Evolutionary conservation across 164 flowering plant species (phyloP).

Genomic region (Nymphaea thermarum): DNA sequence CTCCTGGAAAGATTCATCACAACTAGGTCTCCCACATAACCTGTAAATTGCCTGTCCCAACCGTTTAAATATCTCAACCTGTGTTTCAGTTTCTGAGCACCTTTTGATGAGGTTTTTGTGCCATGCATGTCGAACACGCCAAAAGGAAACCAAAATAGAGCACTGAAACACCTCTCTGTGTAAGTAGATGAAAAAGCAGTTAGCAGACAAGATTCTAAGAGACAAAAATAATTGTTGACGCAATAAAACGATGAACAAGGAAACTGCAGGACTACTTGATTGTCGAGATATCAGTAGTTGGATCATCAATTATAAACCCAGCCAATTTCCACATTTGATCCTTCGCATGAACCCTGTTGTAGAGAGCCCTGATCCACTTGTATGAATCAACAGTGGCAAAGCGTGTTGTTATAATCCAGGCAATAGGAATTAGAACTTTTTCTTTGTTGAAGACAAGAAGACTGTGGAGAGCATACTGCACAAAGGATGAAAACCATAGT

Average conservation of each 20-base stretch:
- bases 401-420: slow-evolving; percentile 80
- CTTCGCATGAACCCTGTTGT: slow-evolving; percentile 64
- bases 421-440: slow-evolving; percentile 90
- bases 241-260: neutral
- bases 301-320: slow-evolving; percentile 86
- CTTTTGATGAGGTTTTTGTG: slow-evolving; percentile 68
- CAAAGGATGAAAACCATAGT: neutral
- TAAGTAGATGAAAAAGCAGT: neutral
- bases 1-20: slow-evolving; percentile 31
- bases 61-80: slow-evolving; percentile 40
- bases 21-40: slow-evolving; percentile 45
- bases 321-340: slow-evolving; percentile 89
- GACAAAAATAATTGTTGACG: neutral
- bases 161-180: slow-evolving; percentile 88
- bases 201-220: neutral
- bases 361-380: slow-evolving; percentile 91
- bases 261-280: slow-evolving; percentile 38
- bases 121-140: slow-evolving; percentile 96
- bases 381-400: slow-evolving; percentile 40
- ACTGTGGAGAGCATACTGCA: slow-evolving; percentile 75
- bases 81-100: slow-evolving; percentile 38
- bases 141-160: slow-evolving; percentile 59
- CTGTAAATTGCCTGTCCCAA: slow-evolving; percentile 47
- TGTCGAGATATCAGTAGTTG: slow-evolving; percentile 44
- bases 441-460: slow-evolving; percentile 86